These are phyloP conservation scores for Nigrospora oryzae DNA, from an alignment of 2,329 filamentous ascomycete species.

Conservation along the genomic window DNA sequence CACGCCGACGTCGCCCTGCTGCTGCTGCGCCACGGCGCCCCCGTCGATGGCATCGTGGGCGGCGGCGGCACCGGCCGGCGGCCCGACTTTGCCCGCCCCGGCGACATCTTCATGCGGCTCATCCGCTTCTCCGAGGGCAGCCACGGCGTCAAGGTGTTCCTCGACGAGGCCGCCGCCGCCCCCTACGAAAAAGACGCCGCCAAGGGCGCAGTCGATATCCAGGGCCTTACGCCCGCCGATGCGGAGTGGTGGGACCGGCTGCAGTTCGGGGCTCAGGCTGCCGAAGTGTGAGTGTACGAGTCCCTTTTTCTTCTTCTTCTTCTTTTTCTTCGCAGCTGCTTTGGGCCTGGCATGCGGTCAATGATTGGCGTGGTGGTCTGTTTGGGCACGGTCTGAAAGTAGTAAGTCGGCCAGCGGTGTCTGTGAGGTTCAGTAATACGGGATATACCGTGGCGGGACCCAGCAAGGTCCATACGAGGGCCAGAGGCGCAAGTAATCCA, in stretches of 20 bases:
- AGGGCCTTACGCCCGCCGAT: neutral
- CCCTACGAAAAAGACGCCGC: neutral
- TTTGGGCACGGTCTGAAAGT: too few species aligned
- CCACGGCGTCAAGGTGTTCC: neutral
- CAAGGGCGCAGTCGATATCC: neutral
- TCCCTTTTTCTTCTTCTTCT: too few species aligned
- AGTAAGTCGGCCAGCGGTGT: too few species aligned
- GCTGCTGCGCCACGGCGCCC: conserved; percentile 11
- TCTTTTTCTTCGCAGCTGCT: too few species aligned
- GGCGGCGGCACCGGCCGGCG: too few species aligned
- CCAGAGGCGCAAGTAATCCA: too few species aligned
- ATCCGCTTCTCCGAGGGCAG: neutral
- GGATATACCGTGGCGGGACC: too few species aligned
- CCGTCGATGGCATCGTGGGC: conserved; percentile 21
- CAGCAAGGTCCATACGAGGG: too few species aligned
- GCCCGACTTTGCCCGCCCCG: neutral
- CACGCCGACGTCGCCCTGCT: neutral
- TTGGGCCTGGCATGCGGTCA: too few species aligned
- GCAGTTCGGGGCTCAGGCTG: neutral
- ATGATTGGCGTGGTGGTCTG: too few species aligned
- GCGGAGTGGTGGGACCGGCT: neutral
- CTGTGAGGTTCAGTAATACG: too few species aligned
- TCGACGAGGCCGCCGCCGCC: neutral
- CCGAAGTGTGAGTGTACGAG: too few species aligned
- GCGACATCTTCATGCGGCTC: neutral